Conservation (phyloP, 805 yeast genomes). For the Wickerhamiella allomyrinae region DNA sequence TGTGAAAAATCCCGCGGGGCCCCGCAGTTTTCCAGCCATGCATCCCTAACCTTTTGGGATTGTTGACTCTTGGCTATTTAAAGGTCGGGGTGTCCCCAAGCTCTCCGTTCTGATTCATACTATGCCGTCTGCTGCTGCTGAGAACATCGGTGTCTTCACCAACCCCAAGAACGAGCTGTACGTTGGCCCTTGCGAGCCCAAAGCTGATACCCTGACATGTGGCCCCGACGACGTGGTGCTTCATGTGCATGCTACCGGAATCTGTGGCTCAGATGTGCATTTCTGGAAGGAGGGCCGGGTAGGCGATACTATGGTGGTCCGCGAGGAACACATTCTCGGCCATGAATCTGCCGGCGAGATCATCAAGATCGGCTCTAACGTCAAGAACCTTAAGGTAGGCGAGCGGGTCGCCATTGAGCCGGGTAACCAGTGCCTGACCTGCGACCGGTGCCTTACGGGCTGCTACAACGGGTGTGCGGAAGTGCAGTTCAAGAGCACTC, state of each 20-base stretch:
- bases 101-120: too few relatives aligned
- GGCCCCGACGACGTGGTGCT: slow-evolving; percentile 35
- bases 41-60: too few relatives aligned
- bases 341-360: slow-evolving; percentile 36
- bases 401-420: slow-evolving; percentile 34
- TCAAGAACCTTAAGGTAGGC: slow-evolving; percentile 29
- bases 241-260: slow-evolving; percentile 51
- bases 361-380: slow-evolving; percentile 32
- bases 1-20: slow-evolving; percentile 1
- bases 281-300: slow-evolving; percentile 53
- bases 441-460: slow-evolving; percentile 25
- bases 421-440: slow-evolving; percentile 35
- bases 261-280: slow-evolving; percentile 64
- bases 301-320: slow-evolving; percentile 38
- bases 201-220: slow-evolving; percentile 11
- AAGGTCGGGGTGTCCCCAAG: too few relatives aligned
- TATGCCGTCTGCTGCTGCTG: neutral
- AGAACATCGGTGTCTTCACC: slow-evolving; percentile 23
- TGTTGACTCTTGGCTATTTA: too few relatives aligned
- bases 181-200: slow-evolving; percentile 20
- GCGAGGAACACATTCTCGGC: slow-evolving; percentile 45
- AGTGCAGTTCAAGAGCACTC: slow-evolving; percentile 26
- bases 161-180: slow-evolving; percentile 23
- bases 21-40: neutral
- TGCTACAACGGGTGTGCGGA: slow-evolving; percentile 27